These are phyloP conservation scores for Fusarium fujikuroi DNA, from an alignment of 2,329 filamentous ascomycete genomes.

Conservation along the genomic window DNA sequence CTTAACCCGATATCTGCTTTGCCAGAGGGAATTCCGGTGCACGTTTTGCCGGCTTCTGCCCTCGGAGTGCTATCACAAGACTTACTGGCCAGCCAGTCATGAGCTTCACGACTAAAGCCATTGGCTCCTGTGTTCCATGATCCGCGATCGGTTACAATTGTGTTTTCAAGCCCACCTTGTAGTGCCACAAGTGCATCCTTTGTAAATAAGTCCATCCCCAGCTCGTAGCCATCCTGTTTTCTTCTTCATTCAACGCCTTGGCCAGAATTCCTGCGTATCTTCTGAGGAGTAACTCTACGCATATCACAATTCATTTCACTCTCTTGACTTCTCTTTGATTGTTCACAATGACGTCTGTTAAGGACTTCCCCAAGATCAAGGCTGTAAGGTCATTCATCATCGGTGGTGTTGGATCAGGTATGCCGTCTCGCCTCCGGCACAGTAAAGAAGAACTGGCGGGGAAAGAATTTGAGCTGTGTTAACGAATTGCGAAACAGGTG, in stretches of 20 bases:
- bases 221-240: neutral
- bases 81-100: conserved; percentile 19
- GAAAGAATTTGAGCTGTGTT: neutral
- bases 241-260: neutral
- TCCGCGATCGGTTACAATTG: conserved; percentile 17
- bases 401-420: conserved; percentile 49
- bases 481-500: conserved; percentile 58
- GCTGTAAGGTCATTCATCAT: conserved; percentile 78
- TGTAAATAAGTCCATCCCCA: conserved; percentile 36
- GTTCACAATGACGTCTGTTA: conserved; percentile 59
- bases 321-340: neutral
- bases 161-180: conserved; percentile 26
- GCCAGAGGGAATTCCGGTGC: conserved; percentile 29
- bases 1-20: conserved; percentile 32
- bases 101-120: conserved; percentile 2
- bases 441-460: neutral
- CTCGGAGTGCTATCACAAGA: conserved; percentile 25
- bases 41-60: conserved; percentile 23
- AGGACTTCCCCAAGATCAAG: conserved; percentile 78
- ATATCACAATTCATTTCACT: neutral
- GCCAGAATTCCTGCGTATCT: neutral
- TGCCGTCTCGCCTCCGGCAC: neutral
- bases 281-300: neutral
- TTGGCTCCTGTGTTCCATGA: conserved; percentile 11
- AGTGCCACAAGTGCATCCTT: conserved; percentile 23